These are phyloP conservation scores for Inonotus obliquus DNA, from an alignment of 1,284 basidiomycete genomes.

Conservation along the genomic window DNA sequence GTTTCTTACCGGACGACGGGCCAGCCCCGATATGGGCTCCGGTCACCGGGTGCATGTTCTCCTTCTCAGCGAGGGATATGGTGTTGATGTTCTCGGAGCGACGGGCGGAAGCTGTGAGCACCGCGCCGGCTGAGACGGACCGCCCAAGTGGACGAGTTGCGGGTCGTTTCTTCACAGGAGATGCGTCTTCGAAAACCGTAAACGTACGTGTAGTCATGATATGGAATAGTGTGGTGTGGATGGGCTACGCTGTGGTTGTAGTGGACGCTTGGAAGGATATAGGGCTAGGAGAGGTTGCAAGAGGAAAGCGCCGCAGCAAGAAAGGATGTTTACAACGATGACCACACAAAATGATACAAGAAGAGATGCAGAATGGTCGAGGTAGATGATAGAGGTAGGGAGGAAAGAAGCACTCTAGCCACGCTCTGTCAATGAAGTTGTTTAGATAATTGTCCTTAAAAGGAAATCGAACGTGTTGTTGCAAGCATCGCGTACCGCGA, in stretches of 20 bases:
- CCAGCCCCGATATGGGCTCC: conserved; percentile 44
- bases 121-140: neutral
- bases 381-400: conserved; percentile 5
- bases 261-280: neutral
- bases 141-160: conserved; percentile 4
- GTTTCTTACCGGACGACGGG: conserved; percentile 47
- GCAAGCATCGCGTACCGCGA: neutral
- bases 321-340: neutral
- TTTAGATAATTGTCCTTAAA: neutral
- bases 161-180: conserved; percentile 26
- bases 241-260: neutral
- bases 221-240: neutral
- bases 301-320: neutral
- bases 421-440: neutral
- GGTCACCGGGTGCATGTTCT: conserved; percentile 70
- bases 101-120: neutral
- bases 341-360: neutral
- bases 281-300: neutral
- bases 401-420: neutral
- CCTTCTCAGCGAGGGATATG: conserved; percentile 53
- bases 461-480: neutral
- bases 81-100: conserved; percentile 9
- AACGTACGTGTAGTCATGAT: conserved; percentile 54
- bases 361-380: neutral
- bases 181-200: conserved; percentile 58